These are phyloP conservation scores for Didymella pomorum DNA, from an alignment of 2,329 filamentous ascomycete genomes.

Conservation along the genomic window DNA sequence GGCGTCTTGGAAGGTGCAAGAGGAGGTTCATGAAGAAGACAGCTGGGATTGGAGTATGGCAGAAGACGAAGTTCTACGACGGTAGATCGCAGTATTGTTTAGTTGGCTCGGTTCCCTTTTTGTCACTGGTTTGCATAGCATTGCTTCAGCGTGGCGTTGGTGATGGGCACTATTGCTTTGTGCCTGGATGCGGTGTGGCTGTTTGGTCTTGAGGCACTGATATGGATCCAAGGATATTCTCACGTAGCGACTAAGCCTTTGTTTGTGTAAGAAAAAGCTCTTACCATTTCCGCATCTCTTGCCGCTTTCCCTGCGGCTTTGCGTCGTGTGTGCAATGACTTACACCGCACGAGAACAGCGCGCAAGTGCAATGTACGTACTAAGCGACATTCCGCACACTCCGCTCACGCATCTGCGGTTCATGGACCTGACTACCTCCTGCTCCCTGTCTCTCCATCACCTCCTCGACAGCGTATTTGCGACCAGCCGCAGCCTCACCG, in stretches of 20 bases:
- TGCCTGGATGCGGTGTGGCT: background rate
- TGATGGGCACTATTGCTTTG: background rate
- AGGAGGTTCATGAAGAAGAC: constrained; percentile 24
- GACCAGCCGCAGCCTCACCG: background rate
- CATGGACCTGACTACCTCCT: no score
- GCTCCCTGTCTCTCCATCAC: no score
- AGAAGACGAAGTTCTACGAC: constrained; percentile 32
- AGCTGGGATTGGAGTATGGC: constrained; percentile 38
- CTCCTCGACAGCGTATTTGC: background rate
- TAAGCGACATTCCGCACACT: background rate
- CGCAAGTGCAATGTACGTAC: background rate
- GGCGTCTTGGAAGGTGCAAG: constrained; percentile 6
- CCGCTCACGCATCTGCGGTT: background rate
- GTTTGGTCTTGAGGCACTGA: background rate
- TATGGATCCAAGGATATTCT: background rate
- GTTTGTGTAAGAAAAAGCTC: background rate
- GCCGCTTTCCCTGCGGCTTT: background rate
- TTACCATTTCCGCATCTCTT: background rate
- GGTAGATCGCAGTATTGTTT: background rate
- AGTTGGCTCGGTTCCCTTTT: no score
- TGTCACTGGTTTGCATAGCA: constrained; percentile 5
- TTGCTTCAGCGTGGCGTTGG: constrained; percentile 20
- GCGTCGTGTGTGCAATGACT: background rate
- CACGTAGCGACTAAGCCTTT: background rate
- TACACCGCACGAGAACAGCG: background rate